Percentiles rank a stretch among this genome's conserved stretches.
These are phyloP conservation scores for Nicotiana otophora DNA, from an alignment of 257 asterid genomes.

Conservation along the genomic window DNA sequence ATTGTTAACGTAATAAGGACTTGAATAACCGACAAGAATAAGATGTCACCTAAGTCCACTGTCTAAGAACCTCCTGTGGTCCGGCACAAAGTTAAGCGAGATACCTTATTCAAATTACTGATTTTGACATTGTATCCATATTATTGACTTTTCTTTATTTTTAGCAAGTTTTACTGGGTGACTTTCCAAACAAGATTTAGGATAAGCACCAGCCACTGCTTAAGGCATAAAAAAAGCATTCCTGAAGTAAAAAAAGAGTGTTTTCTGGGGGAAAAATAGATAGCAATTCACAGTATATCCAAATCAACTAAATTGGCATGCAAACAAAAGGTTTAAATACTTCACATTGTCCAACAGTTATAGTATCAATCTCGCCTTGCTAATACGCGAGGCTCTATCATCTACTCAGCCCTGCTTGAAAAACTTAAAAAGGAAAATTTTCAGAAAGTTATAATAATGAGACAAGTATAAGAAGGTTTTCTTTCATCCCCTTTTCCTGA, in stretches of 20 bases:
- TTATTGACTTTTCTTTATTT: not conserved
- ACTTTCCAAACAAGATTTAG: not conserved
- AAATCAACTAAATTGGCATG: not conserved
- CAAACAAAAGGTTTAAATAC: not conserved
- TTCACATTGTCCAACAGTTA: not conserved
- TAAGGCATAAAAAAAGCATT: not conserved
- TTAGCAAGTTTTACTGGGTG: not conserved
- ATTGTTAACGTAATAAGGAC: not conserved
- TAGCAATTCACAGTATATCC: not conserved
- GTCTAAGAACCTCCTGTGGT: not conserved
- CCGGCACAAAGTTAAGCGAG: not conserved
- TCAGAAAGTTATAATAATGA: not conserved
- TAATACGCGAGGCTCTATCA: not conserved
- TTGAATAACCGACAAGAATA: not conserved
- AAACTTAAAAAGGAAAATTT: too few relatives aligned
- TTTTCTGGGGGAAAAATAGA: not conserved
- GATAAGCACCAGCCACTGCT: not conserved
- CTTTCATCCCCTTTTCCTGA: too few relatives aligned
- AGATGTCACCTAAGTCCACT: not conserved
- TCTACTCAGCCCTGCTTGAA: not conserved
- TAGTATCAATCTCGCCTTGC: not conserved
- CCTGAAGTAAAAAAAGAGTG: not conserved
- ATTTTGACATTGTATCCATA: not conserved
- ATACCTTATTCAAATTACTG: not conserved
- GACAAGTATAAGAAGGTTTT: not conserved